Evolutionary conservation across 2,329 filamentous ascomycete genomes (phyloP), one percentile per base, ranked within the genome.

Genomic region (Lasiodiplodia sp.): DNA sequence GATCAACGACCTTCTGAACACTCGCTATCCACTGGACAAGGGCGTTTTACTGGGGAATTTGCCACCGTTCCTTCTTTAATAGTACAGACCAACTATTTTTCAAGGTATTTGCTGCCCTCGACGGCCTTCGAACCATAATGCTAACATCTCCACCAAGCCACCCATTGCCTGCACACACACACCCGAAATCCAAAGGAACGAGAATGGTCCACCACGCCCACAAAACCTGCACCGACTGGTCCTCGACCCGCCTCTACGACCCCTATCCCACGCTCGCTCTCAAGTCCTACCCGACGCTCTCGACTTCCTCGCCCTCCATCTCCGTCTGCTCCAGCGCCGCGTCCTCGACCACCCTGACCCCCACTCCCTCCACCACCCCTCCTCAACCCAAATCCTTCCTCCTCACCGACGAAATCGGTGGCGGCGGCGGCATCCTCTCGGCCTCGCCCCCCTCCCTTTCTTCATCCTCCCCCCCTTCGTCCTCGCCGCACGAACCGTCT

Each of bases 321-420:
- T 18, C 28, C 7, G 31, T 10, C 31, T 34, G 31, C 47, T 12
- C 68, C 16, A 72, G 37, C 53, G 44, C 58, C 34, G 31, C 68
- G 49, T 71, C 71, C 34, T 71, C 71, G 53, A 53, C 66, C 34
- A 70, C 69, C 52, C 69, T 68, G 5, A 70, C 66, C 34, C 67
- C 34, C 11, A 68, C 68, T 34, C 64, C 69, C 12, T 62, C 69
- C 63, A 69, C 69, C 55, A 72, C 68, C 11, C 69, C 70, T 52
- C 21, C 67, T 66, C n/a, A 69, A 57, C 57, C 69, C 68, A 67
- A 70, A 51, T 63, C 69, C 66, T n/a, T 69, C 38, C 49, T 67
- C 69, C 28, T 28, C 28, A 6, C 28, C 28, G 28, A 28, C 28
- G 28, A 28, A 4, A 28, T 28, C 28, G 28, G 28, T 1, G 28